These are phyloP conservation scores for Juglanconis oblonga DNA, from an alignment of 2,329 filamentous ascomycete genomes.

Conservation along the genomic window DNA sequence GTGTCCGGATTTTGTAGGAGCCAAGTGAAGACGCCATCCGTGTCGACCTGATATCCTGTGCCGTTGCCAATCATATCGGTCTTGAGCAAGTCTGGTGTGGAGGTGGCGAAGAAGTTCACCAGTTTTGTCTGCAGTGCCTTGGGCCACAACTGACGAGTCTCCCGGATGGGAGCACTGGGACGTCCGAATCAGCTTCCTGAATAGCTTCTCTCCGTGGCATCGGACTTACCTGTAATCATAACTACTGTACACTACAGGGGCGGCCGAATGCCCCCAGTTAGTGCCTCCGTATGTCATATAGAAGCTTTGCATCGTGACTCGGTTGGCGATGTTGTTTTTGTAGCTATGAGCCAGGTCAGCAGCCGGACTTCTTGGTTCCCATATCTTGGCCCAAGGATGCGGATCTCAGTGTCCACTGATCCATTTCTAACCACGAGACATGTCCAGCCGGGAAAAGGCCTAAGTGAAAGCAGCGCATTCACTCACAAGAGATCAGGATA, in stretches of 20 bases:
- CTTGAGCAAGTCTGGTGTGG: conserved; percentile 47
- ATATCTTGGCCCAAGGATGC: neutral
- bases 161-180: conserved; percentile 44
- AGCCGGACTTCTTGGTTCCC: neutral
- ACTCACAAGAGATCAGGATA: conserved; percentile 49
- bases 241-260: conserved; percentile 46
- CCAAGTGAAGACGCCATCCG: conserved; percentile 45
- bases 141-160: conserved; percentile 50
- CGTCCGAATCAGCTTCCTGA: neutral
- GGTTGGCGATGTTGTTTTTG: conserved; percentile 52
- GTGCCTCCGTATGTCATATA: conserved; percentile 56
- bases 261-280: conserved; percentile 51
- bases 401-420: too few relatives aligned
- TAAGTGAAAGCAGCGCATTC: neutral
- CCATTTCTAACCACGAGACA: too few relatives aligned
- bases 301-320: conserved; percentile 44
- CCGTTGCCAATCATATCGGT: conserved; percentile 55
- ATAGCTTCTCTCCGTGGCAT: neutral
- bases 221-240: conserved; percentile 34
- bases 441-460: too few relatives aligned
- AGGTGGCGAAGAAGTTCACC: conserved; percentile 50
- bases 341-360: conserved; percentile 28
- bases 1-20: conserved; percentile 49
- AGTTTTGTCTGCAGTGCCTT: conserved; percentile 55
- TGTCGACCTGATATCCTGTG: conserved; percentile 36